Evolutionary conservation across 192 early-diverging fungal genomes (phyloP).

Genomic region (Glomus cerebriforme): DNA sequence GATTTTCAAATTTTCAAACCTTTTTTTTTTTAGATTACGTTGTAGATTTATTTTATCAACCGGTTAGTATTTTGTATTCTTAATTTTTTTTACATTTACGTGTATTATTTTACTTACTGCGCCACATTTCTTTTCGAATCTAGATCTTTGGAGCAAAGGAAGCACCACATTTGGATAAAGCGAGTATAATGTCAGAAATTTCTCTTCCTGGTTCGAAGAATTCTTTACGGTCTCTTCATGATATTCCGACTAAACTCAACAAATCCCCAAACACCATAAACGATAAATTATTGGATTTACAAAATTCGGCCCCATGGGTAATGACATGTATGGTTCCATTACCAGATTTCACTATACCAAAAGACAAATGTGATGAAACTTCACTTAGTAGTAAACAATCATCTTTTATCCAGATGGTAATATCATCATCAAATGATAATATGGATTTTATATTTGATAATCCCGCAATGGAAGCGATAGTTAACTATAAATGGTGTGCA

Average conservation of each 20-base stretch:
- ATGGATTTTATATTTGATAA: not conserved
- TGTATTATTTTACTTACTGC: no score
- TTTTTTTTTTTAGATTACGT: not conserved
- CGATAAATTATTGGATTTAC: not conserved
- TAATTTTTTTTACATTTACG: no score
- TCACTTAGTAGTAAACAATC: no score
- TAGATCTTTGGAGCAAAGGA: constrained; percentile 10
- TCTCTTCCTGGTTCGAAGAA: not conserved
- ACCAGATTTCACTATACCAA: not conserved
- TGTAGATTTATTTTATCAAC: not conserved
- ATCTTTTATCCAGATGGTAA: not conserved
- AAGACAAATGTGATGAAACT: not conserved
- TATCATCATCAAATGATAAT: not conserved
- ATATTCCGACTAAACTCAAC: no score
- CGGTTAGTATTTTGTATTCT: no score
- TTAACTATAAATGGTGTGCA: not conserved
- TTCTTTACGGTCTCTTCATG: not conserved
- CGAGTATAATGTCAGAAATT: not conserved
- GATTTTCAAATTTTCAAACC: not conserved
- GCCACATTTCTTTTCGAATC: no score
- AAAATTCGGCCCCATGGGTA: not conserved
- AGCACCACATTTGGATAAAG: not conserved
- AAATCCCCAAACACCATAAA: no score
- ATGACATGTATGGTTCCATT: not conserved
- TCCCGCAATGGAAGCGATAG: not conserved